phyloP scores from a whole-genome alignment of 495 filamentous ascomycete genomes.

The Daldinia bambusicola region DNA sequence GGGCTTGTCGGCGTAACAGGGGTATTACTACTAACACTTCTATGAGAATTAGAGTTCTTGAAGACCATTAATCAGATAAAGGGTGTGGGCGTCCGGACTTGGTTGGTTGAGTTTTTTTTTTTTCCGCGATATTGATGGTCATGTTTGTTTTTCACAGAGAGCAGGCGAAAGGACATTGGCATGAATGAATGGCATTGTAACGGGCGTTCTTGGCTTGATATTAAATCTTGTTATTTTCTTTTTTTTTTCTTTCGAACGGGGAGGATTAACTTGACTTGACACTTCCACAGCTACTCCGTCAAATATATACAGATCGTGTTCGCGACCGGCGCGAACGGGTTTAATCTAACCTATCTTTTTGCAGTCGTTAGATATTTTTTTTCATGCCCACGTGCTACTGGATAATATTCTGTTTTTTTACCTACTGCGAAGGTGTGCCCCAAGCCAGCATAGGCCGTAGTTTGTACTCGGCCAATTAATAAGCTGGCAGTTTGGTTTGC shows the following conservation, averaged over 20 bases:
- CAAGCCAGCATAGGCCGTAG: not conserved
- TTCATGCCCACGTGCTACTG: not conserved
- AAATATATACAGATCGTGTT: constrained; percentile 8
- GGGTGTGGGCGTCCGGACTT: constrained; percentile 20
- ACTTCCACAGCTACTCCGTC: not conserved
- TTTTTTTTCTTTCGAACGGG: constrained; percentile 12
- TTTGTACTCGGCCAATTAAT: not conserved
- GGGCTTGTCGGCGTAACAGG: constrained; percentile 27
- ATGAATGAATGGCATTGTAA: constrained; percentile 32
- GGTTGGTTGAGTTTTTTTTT: not conserved
- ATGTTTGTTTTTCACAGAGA: constrained; percentile 25
- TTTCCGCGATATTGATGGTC: constrained; percentile 2
- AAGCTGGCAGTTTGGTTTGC: no score
- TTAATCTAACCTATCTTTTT: constrained; percentile 10
- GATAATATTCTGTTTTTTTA: constrained; percentile 1
- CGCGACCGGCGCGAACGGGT: constrained; percentile 1
- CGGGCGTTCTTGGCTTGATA: constrained; percentile 34
- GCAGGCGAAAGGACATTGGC: constrained; percentile 12
- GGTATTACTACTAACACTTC: constrained; percentile 17
- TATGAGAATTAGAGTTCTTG: constrained; percentile 1
- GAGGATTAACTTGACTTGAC: not conserved
- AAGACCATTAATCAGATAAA: not conserved
- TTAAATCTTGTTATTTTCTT: constrained; percentile 20
- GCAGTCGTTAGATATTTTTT: constrained; percentile 1
- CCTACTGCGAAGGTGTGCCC: constrained; percentile 2